Evolutionary conservation across 257 asterid species (phyloP).

Genomic region (Solanum medicagineum): DNA sequence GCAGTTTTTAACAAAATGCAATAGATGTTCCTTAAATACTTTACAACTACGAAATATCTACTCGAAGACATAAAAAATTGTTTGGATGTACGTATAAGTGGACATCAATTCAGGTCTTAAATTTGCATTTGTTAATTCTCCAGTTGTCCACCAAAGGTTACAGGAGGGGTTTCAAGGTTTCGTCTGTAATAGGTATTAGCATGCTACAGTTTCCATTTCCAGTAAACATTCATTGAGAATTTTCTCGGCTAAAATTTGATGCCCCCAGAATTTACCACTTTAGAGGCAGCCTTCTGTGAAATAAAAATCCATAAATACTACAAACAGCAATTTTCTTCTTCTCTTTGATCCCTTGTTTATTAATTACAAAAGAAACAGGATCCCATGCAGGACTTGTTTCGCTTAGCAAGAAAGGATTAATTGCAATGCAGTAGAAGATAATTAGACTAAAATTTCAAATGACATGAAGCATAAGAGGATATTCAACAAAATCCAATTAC

Average conservation of each 20-base stretch:
- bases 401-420: neutral
- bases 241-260: neutral
- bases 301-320: neutral
- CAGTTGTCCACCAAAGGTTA: neutral
- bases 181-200: neutral
- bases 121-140: neutral
- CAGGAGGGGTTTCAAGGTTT: neutral
- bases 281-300: neutral
- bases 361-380: neutral
- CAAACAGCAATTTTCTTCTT: neutral
- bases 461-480: neutral
- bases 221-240: neutral
- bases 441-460: neutral
- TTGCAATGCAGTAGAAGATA: neutral
- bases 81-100: neutral
- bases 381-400: neutral
- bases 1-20: neutral
- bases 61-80: neutral
- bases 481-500: constrained; percentile 15
- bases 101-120: neutral
- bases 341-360: neutral
- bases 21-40: neutral
- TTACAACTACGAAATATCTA: neutral
- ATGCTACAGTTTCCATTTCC: neutral
- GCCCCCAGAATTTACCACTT: neutral